Conservation (phyloP, 2,329 filamentous ascomycete species). For the Nemania bipapillata region DNA sequence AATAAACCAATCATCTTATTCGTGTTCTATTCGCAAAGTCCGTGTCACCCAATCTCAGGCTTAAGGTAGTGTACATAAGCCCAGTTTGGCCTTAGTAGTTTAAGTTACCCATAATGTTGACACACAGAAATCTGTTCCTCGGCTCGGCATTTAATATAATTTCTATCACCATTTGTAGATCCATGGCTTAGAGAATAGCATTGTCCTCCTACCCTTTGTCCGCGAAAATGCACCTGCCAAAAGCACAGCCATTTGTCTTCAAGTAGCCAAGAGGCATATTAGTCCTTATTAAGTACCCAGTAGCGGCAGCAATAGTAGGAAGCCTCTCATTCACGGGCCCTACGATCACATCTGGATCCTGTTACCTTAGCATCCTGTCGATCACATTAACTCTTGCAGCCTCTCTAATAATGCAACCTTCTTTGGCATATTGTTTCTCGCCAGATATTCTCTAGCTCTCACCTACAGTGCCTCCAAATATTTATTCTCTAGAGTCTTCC, state of each 20-base stretch:
- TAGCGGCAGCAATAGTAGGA: neutral
- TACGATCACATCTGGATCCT: conserved; percentile 4
- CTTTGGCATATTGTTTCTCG: neutral
- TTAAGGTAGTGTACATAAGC: no score
- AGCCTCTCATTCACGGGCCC: neutral
- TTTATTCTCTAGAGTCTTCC: neutral
- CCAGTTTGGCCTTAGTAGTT: no score
- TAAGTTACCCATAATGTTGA: no score
- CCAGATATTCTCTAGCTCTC: neutral
- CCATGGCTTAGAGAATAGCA: conserved; percentile 8
- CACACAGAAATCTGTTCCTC: no score
- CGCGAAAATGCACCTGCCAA: conserved; percentile 8
- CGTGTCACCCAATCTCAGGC: no score
- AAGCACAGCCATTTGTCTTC: conserved; percentile 1
- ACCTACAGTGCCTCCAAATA: neutral
- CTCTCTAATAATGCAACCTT: neutral
- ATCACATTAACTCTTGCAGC: neutral
- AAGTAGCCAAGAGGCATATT: conserved; percentile 19
- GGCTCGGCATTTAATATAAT: no score
- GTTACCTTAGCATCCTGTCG: neutral
- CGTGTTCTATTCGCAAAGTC: no score
- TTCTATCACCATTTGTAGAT: neutral
- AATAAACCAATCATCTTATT: no score
- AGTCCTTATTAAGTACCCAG: conserved; percentile 14
- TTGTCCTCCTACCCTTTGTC: neutral